Conservation (phyloP, 75 land plant genomes). For the Pseudotsuga menziesii region DNA sequence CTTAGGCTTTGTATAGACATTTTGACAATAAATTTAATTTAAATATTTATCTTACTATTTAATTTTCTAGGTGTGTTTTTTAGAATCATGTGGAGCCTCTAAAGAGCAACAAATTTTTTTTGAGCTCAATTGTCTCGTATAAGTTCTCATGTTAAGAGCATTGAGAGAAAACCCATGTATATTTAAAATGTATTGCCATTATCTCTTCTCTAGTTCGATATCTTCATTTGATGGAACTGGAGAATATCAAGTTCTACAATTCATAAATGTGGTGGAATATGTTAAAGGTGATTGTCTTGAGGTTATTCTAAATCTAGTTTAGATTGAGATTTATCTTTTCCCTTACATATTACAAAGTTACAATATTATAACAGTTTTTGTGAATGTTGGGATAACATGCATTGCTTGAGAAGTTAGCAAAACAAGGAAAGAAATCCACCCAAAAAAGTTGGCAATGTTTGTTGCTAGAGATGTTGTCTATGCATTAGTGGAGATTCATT, state of each 20-base stretch:
- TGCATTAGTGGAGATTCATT: conserved; percentile 73
- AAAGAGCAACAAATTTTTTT: conserved; percentile 31
- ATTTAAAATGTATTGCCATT: conserved; percentile 83
- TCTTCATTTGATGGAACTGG: conserved; percentile 25
- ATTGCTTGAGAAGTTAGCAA: conserved; percentile 40
- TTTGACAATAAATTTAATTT: background rate
- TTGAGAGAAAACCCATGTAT: conserved; percentile 66
- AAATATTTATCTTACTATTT: background rate
- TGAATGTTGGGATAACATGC: conserved; percentile 32
- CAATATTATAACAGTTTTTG: background rate
- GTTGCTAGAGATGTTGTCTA: conserved; percentile 81
- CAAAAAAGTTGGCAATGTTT: conserved; percentile 46
- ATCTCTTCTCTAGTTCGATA: conserved; percentile 47
- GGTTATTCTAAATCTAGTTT: conserved; percentile 31
- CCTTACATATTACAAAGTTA: background rate
- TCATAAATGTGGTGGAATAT: conserved; percentile 74
- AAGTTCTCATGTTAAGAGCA: conserved; percentile 73
- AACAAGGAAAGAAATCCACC: conserved; percentile 52
- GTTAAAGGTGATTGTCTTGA: conserved; percentile 76
- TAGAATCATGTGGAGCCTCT: conserved; percentile 27
- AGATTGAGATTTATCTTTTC: background rate
- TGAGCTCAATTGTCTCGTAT: conserved; percentile 66
- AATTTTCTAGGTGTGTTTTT: conserved; percentile 45
- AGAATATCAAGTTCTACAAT: conserved; percentile 38
- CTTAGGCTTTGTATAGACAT: background rate